Evolutionary conservation across 1,284 basidiomycete genomes (phyloP), one percentile per base, ranked within the genome.

Genomic region (Takashimella koratensis): DNA sequence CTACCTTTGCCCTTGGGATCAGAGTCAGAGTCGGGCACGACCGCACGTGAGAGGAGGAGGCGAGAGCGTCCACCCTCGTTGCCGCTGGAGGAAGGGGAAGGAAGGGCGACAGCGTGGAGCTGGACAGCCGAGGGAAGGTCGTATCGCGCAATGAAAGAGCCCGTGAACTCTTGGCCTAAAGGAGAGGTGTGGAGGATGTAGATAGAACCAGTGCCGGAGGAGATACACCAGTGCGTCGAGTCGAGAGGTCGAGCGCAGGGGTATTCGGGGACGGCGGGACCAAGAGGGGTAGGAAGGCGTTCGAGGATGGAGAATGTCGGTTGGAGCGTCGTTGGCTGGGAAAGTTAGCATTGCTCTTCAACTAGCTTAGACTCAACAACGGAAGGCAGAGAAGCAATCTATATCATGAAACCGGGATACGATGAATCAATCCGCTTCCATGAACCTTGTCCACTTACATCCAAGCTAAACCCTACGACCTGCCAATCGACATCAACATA

Each of bases 401-500:
- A 67, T 39, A 53, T 56, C 53, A 53, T 47, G 39, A 27, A 36
- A 36, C 10, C n/a, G n/a, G n/a, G n/a, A n/a, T n/a, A n/a, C n/a
- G n/a, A n/a, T n/a, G n/a, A n/a, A n/a, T n/a, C n/a, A n/a, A n/a
- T n/a, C n/a, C 30, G 8, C 52, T 59, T 60, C 58, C 59, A 48
- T 65, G 46, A 8, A 16, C 19, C 54, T 48, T 55, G 53, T 45
- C 49, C 53, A 59, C 68, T 52, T 27, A 65, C 73, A 56, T 80
- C 74, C 19, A 90, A 57, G 47, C 79, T 76, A n/a, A 89, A 78
- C 3, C 82, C 70, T 24, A 89, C 77, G 4, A 91, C 82, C 47
- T 78, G 80, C 59, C 83, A 82, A 8, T 84, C 79, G 26, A 78
- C 77, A 65, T 93, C 90, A 26, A 94, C 76, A 66, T 90, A 95